Percentiles rank a stretch among this genome's conserved stretches.
Conservation (phyloP, 106 monocot genomes). For the Dendrobium officinale region DNA sequence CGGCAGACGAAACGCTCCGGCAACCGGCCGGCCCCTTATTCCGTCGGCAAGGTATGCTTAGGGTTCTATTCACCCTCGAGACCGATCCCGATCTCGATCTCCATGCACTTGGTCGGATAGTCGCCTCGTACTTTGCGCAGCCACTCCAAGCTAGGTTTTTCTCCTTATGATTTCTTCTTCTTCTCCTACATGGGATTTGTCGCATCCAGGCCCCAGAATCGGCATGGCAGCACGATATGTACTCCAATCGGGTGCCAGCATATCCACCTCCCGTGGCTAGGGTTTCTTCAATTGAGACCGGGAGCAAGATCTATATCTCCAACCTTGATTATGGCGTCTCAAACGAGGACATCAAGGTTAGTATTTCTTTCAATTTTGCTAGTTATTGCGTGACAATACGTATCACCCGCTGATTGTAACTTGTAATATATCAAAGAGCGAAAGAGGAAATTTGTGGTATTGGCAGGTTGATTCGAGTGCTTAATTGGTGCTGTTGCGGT, state of each 20-base stretch:
- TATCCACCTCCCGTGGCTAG: slow-evolving; percentile 10
- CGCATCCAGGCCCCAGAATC: slow-evolving; percentile 29
- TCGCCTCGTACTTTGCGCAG: slow-evolving; percentile 6
- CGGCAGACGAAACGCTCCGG: slow-evolving; percentile 3
- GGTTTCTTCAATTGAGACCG: slow-evolving; percentile 59
- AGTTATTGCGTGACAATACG: background rate
- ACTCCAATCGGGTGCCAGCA: slow-evolving; percentile 25
- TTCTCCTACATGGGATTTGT: slow-evolving; percentile 12
- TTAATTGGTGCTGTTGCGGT: background rate
- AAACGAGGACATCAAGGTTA: slow-evolving; percentile 75
- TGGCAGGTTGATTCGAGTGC: background rate
- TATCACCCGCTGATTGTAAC: background rate
- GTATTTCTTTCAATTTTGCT: background rate
- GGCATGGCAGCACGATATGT: slow-evolving; percentile 27
- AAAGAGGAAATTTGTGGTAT: background rate
- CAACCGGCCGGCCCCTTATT: slow-evolving; percentile 14
- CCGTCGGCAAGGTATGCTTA: slow-evolving; percentile 22
- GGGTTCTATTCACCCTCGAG: background rate
- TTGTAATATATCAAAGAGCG: background rate
- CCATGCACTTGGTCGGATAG: background rate
- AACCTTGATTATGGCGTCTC: slow-evolving; percentile 71
- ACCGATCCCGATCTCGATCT: slow-evolving; percentile 16
- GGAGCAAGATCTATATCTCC: slow-evolving; percentile 81
- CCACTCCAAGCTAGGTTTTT: slow-evolving; percentile 13
- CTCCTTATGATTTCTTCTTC: slow-evolving; percentile 15